Conservation (phyloP, 2,329 filamentous ascomycete genomes). For the Cladosporium oxysporum region DNA sequence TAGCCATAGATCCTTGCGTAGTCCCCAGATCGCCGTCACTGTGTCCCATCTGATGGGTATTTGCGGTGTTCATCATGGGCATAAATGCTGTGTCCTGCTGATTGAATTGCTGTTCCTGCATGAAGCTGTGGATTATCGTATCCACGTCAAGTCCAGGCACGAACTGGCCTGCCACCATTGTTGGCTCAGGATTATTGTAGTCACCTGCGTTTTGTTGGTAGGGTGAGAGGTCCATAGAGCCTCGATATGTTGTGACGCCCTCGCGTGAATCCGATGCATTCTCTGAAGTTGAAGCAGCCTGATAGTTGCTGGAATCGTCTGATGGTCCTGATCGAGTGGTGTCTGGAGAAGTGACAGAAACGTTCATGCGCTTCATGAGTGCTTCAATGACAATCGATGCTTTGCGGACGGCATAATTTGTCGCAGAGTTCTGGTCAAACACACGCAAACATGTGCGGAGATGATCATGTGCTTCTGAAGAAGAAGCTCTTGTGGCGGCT, state of each 20-base stretch:
- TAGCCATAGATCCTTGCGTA: slow-evolving; percentile 13
- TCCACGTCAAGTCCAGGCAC: slow-evolving; percentile 44
- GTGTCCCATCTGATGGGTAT: neutral
- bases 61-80: neutral
- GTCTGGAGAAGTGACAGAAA: slow-evolving; percentile 25
- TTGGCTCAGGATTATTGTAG: slow-evolving; percentile 20
- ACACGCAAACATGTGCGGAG: slow-evolving; percentile 50
- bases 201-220: neutral
- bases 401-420: slow-evolving; percentile 52
- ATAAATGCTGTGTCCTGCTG: slow-evolving; percentile 2
- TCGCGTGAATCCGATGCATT: neutral
- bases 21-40: neutral
- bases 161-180: slow-evolving; percentile 29
- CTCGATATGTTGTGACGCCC: neutral
- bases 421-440: slow-evolving; percentile 53
- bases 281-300: neutral
- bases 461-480: slow-evolving; percentile 43
- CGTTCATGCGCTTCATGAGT: slow-evolving; percentile 49
- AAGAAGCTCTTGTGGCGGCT: slow-evolving; percentile 47
- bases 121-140: slow-evolving; percentile 47
- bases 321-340: neutral
- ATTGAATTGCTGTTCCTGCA: slow-evolving; percentile 33
- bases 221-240: neutral
- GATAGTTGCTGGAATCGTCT: neutral
- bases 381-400: slow-evolving; percentile 49